Evolutionary conservation across 352 stramenopile species (phyloP), one percentile per base, ranked within the genome.

Genomic region (Phytophthora multivora): DNA sequence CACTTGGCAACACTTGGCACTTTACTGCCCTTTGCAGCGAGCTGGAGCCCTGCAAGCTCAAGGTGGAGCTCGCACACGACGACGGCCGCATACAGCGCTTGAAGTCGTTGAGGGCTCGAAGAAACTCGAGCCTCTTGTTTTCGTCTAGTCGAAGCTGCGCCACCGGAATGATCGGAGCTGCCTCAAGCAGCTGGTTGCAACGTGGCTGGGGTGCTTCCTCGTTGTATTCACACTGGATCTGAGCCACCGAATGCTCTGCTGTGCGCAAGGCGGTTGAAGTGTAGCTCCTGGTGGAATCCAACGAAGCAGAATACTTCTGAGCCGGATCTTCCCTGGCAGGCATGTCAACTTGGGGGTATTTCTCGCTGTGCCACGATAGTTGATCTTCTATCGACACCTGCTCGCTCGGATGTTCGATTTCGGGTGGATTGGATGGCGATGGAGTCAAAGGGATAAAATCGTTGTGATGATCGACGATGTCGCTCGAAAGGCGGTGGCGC

Each of bases 81-180:
- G 60, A 35, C 2, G 59, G 60, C 2, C 43, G 64, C n/a, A 88
- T 50, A n/a, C 69, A 88, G 42, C 62, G 63, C 40, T 75, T 75
- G 52, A 86, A 85, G 46, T 83, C 74, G 51, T 64, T 49, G 18
- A 89, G 52, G 6, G 79, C 77, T 4, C 59, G 53, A 0, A 76
- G 54, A 54, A 86, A 86, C 60, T 85, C 77, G 11, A 63, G 40
- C 18, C 77, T 73, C 40, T 80, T 76, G 12, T 41, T 21, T 19
- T 51, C 25, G 40, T 67, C 49, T 12, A 66, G 38, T 21, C 30
- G 63, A 41, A 52, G 45, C 4, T 46, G 13, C 8, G 33, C 38
- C 35, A 23, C 26, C 47, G 52, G 21, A 41, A 49, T 35, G 38
- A 12, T 38, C 5, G 45, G 3, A 18, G 35, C 19, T 23, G 45